Conservation (phyloP, 2,329 filamentous ascomycete genomes). For the Cercospora nicotianae region DNA sequence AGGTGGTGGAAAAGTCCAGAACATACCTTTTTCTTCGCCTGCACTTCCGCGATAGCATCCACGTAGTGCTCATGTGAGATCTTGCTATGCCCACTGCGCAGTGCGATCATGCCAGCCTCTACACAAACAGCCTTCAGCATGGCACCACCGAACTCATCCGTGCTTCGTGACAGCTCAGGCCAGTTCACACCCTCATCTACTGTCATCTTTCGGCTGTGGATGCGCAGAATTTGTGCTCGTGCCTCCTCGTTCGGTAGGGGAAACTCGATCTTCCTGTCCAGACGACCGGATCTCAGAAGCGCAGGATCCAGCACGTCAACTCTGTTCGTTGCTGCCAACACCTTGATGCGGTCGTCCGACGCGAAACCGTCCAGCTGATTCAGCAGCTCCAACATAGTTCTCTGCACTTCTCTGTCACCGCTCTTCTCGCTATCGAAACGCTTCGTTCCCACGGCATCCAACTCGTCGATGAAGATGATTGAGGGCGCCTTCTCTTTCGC, state of each 20-base stretch:
- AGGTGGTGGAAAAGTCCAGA: not conserved
- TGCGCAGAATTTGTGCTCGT: slow-evolving; percentile 92
- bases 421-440: slow-evolving; percentile 98
- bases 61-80: slow-evolving; percentile 98
- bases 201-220: slow-evolving; percentile 98
- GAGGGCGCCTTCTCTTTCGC: slow-evolving; percentile 98
- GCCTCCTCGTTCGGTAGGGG: slow-evolving; percentile 97
- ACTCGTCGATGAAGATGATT: slow-evolving; percentile 99
- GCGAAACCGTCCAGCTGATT: slow-evolving; percentile 99
- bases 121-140: slow-evolving; percentile 98
- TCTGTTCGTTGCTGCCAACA: slow-evolving; percentile 98
- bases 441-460: slow-evolving; percentile 97
- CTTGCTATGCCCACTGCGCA: slow-evolving; percentile 92
- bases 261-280: slow-evolving; percentile 99
- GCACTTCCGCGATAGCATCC: slow-evolving; percentile 95
- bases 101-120: slow-evolving; percentile 97
- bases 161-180: slow-evolving; percentile 91
- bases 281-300: slow-evolving; percentile 87
- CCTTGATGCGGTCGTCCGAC: slow-evolving; percentile 90
- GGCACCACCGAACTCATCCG: slow-evolving; percentile 96
- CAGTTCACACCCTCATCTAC: slow-evolving; percentile 93
- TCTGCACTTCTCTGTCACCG: slow-evolving; percentile 94
- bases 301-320: slow-evolving; percentile 96
- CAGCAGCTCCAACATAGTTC: slow-evolving; percentile 97
- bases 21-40: slow-evolving; percentile 82